Base-by-base conservation (phyloP, 768 basidiomycete species). In the Lactarius hatsudake region DNA sequence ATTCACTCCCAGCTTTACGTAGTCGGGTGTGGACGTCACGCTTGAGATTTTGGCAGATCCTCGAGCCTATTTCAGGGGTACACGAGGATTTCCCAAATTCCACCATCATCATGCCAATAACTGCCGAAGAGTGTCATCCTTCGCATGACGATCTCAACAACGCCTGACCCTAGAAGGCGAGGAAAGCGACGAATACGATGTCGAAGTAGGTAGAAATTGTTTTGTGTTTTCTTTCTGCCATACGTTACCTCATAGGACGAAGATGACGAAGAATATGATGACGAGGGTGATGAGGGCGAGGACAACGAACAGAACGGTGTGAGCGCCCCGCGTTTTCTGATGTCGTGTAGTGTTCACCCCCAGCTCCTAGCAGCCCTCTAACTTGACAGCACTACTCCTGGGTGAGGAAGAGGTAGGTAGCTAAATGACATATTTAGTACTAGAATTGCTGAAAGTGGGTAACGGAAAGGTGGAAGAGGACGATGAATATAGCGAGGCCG, bases 141-240 rank as follows among this genome's bases (percentile, higher is more conserved):
- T 32, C 51, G 38, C 51, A 42, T 30, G 32, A 38, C 26, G 6
- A 20, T 42, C 51, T 23, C 26, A 32, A 56, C 20, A 53, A 54
- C 17, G 13, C 32, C 32, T 28, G 63, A 45, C 30, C 4, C 23
- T n/a, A 17, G 62, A 68, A 53, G 67, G 2, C 5, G 67, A 68
- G 36, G 67, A 68, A 56, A 64, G 63, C 23, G 67, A 68, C 15
- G 67, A 68, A 12, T 68, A 68, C 26, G 67, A 68, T 3, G 17
- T 61, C 7, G 67, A 63, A 59, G 67, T 68, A 26, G 26, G 67
- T 13, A 18, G 10, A 9, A 18, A 26, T 57, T 20, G 36, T 23
- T 53, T 57, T 55, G 18, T n/a, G 26, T 13, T n/a, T 28, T 5
- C 18, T 40, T 32, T 53, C 15, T 4, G 13, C 28, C 26, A 30